Evolutionary conservation across 805 yeast genomes (phyloP), one percentile per base, ranked within the genome.

Genomic region (Clavispora fructus): DNA sequence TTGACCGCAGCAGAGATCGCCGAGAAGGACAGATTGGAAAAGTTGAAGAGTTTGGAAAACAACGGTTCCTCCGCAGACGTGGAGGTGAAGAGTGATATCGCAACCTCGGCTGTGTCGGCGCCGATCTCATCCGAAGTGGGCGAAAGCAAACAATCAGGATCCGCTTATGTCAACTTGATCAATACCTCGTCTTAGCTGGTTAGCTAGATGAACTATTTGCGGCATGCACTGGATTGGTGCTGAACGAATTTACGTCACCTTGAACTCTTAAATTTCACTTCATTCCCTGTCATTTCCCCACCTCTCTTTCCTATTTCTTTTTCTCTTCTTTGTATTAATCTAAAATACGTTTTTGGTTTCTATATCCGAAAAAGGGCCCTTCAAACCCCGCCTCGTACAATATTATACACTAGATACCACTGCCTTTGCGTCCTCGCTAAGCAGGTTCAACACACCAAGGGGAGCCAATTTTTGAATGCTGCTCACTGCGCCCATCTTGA

Each of bases 1-100:
- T 68, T 94, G 49, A 94, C 99, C 0, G 97, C 98, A 12, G 96
- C 96, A 7, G 77, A 72, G 53, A 71, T 72, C 40, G 76, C 76
- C 3, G 76, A 72, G 47, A 68, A 68, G 56, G 76, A 70, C 35
- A 57, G 72, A 27, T 55, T 65, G 44, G 74, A 69, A 27, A 69
- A 68, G 47, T 57, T 67, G 50, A 62, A 65, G 42, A 73, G 67
- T 44, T 41, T 64, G 47, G 67, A 68, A 26, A 38, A 26, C 29
- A 37, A 38, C 25, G 55, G 43, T 14, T 5, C 23, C 12, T 17
- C 37, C 7, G 25, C 37, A 11, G 37, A 33, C 9, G 25, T 12
- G 7, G 25, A 39, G 14, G 19, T 49, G 44, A 7, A 42, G 42
- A 37, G 26, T 13, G 43, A 42, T 10, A 27, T 29, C 27, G 26